phyloP scores from a whole-genome alignment of 768 basidiomycete species.

The Leccinum disarticulatum region DNA sequence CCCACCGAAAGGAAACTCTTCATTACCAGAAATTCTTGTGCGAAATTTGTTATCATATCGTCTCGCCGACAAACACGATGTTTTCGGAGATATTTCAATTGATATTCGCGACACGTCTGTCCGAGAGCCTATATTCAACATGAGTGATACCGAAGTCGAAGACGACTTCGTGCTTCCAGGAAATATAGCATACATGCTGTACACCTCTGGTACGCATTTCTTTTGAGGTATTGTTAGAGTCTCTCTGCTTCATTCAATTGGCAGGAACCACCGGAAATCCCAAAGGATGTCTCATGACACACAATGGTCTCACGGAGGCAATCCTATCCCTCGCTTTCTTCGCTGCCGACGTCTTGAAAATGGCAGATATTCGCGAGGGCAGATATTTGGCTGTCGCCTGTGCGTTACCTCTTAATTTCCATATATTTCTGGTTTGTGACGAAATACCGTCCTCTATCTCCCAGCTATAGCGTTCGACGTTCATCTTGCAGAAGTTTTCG shows the following conservation, averaged over 20 bases:
- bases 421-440: not conserved
- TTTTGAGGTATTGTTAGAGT: not conserved
- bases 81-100: constrained; percentile 24
- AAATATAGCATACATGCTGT: constrained; percentile 44
- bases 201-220: constrained; percentile 44
- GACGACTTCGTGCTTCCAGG: constrained; percentile 28
- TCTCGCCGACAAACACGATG: constrained; percentile 8
- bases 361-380: constrained; percentile 28
- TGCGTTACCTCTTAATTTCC: constrained; percentile 22
- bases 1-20: constrained; percentile 45
- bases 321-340: constrained; percentile 30
- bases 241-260: constrained; percentile 13
- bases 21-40: constrained; percentile 43
- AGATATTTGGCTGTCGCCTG: constrained; percentile 45
- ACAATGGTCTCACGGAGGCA: constrained; percentile 34
- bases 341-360: constrained; percentile 19
- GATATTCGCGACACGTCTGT: constrained; percentile 21
- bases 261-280: constrained; percentile 50
- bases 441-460: not conserved
- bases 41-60: constrained; percentile 42
- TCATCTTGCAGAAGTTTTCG: constrained; percentile 45
- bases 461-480: constrained; percentile 55
- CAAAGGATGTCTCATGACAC: constrained; percentile 48
- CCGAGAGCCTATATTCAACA: constrained; percentile 28
- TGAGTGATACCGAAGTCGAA: constrained; percentile 29